Conservation (phyloP, 2,329 filamentous ascomycete species). For the Leptodontidium sp. region DNA sequence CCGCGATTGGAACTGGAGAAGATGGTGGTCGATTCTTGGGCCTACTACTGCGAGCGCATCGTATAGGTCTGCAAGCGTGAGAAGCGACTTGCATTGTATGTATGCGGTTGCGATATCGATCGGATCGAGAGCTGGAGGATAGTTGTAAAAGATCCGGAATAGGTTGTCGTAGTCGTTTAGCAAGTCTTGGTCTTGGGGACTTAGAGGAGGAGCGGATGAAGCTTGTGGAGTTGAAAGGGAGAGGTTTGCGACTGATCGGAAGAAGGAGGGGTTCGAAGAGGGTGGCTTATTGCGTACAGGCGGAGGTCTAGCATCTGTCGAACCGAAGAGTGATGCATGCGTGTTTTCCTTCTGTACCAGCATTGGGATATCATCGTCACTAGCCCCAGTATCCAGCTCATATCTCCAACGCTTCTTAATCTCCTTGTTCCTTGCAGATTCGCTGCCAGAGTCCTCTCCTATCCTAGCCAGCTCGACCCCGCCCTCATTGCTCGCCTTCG, state of each 20-base stretch:
- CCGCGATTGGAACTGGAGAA: constrained; percentile 88
- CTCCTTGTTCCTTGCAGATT: constrained; percentile 45
- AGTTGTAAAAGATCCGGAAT: constrained; percentile 96
- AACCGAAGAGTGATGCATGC: constrained; percentile 64
- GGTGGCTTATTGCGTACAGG: constrained; percentile 67
- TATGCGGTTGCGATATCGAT: constrained; percentile 93
- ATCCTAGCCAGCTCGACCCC: constrained; percentile 60
- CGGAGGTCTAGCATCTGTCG: constrained; percentile 55
- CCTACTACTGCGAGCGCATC: constrained; percentile 89
- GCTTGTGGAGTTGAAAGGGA: constrained; percentile 59
- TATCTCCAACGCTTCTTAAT: constrained; percentile 76
- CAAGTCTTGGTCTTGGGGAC: constrained; percentile 74
- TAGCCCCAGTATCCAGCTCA: constrained; percentile 80
- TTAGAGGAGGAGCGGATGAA: constrained; percentile 55
- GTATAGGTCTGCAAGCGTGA: constrained; percentile 92
- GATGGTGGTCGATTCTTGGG: constrained; percentile 89
- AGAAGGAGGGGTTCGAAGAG: constrained; percentile 74
- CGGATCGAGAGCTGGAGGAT: constrained; percentile 80
- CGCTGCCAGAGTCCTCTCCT: constrained; percentile 53
- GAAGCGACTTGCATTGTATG: constrained; percentile 89
- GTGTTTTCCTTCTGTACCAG: constrained; percentile 78
- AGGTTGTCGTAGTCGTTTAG: constrained; percentile 95
- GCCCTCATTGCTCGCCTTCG: constrained; percentile 45
- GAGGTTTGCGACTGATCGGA: constrained; percentile 87
- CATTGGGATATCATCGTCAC: constrained; percentile 83